phyloP scores from a whole-genome alignment of 345 rosid species.

The Reutealis trisperma region DNA sequence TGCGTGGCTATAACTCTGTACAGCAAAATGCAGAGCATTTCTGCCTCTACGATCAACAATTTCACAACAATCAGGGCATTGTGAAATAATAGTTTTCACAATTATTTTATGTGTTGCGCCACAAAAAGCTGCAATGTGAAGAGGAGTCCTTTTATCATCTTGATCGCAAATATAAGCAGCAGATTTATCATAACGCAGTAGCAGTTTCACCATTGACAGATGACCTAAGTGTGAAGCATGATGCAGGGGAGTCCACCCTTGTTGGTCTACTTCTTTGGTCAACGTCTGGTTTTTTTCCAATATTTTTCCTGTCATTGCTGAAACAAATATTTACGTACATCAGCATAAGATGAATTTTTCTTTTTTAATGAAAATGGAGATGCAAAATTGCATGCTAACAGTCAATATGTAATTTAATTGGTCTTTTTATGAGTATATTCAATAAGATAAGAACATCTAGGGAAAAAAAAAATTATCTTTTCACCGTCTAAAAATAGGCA shows the following conservation, averaged over 20 bases:
- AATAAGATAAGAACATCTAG: too few species aligned
- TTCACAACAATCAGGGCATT: constrained; percentile 20
- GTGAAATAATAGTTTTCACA: neutral
- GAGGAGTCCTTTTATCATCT: constrained; percentile 6
- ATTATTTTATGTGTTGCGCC: neutral
- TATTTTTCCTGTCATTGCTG: constrained; percentile 12
- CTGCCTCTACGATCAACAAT: constrained; percentile 10
- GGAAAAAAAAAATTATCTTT: too few species aligned
- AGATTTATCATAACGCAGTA: constrained; percentile 3
- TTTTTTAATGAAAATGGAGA: too few species aligned
- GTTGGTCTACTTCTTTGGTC: constrained; percentile 4
- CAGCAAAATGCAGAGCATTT: constrained; percentile 23
- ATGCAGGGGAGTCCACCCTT: constrained; percentile 30
- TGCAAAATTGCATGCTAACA: too few species aligned
- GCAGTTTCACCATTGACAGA: neutral
- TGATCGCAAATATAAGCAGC: neutral
- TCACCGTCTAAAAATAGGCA: too few species aligned
- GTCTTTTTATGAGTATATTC: too few species aligned
- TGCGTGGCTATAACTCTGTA: neutral
- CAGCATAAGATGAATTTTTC: neutral
- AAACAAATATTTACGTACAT: neutral
- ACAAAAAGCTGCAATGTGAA: constrained; percentile 11
- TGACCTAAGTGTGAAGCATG: constrained; percentile 9
- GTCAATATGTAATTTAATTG: too few species aligned
- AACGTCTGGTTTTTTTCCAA: neutral